phyloP scores from a whole-genome alignment of 2,329 filamentous ascomycete genomes.

The Cryphonectria japonica region DNA sequence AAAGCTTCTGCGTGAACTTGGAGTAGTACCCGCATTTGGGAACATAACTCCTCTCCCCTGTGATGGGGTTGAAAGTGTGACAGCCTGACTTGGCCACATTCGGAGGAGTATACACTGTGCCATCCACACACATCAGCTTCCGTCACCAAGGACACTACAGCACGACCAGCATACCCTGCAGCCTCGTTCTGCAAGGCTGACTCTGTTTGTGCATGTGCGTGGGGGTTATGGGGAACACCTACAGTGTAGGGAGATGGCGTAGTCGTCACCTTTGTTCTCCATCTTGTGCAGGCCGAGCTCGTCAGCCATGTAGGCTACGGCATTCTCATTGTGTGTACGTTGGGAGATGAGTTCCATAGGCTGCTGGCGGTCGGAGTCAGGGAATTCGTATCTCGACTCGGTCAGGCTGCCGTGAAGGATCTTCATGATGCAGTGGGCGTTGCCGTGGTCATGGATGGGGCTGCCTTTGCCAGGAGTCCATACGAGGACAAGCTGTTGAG shows the following conservation, averaged over 20 bases:
- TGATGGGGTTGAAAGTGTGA: conserved; percentile 77
- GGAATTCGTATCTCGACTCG: conserved; percentile 82
- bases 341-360: conserved; percentile 69
- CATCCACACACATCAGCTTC: conserved; percentile 18
- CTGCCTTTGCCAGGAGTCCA: conserved; percentile 86
- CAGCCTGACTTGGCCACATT: conserved; percentile 85
- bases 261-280: conserved; percentile 73
- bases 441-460: conserved; percentile 86
- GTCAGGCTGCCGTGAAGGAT: conserved; percentile 77
- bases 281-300: conserved; percentile 85
- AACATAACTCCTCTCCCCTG: conserved; percentile 74
- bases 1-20: conserved; percentile 55
- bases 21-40: conserved; percentile 75
- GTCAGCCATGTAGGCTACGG: conserved; percentile 91
- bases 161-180: background rate
- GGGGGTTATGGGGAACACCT: conserved; percentile 39
- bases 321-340: conserved; percentile 68
- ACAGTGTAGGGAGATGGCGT: conserved; percentile 83
- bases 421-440: conserved; percentile 93
- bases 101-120: conserved; percentile 77
- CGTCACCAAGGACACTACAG: background rate
- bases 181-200: conserved; percentile 23
- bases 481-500: conserved; percentile 76
- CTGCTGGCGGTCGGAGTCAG: conserved; percentile 50
- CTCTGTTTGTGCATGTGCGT: conserved; percentile 27